Conservation (phyloP, 2,329 filamentous ascomycete genomes). For the Hirsutella minnesotensis region DNA sequence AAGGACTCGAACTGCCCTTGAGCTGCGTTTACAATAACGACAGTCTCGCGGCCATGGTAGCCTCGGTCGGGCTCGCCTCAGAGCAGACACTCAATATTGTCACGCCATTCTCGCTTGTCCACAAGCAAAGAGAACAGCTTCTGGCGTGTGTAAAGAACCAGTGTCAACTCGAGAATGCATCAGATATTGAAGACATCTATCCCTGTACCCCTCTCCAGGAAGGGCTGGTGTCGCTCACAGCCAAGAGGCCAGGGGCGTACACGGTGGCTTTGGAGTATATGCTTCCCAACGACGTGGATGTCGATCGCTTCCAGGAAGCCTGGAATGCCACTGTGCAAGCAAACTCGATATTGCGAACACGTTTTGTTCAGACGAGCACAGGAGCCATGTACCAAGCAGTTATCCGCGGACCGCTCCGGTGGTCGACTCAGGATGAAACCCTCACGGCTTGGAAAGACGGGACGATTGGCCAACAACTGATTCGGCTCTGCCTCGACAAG, state of each 20-base stretch:
- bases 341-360: slow-evolving; percentile 6
- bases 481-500: too few relatives aligned
- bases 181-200: slow-evolving; percentile 1
- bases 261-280: slow-evolving; percentile 5
- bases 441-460: too few relatives aligned
- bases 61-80: too few relatives aligned
- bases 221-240: slow-evolving; percentile 36
- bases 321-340: slow-evolving; percentile 7
- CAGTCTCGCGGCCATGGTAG: background rate
- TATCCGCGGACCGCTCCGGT: too few relatives aligned
- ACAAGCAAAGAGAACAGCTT: background rate
- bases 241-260: slow-evolving; percentile 30
- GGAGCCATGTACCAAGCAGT: too few relatives aligned
- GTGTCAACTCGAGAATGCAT: background rate
- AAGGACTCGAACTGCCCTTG: too few relatives aligned
- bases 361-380: too few relatives aligned
- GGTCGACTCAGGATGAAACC: too few relatives aligned
- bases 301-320: slow-evolving; percentile 3
- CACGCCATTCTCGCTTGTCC: too few relatives aligned
- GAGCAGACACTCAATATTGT: too few relatives aligned
- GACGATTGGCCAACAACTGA: too few relatives aligned
- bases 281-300: slow-evolving; percentile 5
- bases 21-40: too few relatives aligned
- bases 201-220: background rate
- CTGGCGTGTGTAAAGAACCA: background rate